Evolutionary conservation across 2,329 filamentous ascomycete genomes (phyloP).

Genomic region (Beauveria caledonica): DNA sequence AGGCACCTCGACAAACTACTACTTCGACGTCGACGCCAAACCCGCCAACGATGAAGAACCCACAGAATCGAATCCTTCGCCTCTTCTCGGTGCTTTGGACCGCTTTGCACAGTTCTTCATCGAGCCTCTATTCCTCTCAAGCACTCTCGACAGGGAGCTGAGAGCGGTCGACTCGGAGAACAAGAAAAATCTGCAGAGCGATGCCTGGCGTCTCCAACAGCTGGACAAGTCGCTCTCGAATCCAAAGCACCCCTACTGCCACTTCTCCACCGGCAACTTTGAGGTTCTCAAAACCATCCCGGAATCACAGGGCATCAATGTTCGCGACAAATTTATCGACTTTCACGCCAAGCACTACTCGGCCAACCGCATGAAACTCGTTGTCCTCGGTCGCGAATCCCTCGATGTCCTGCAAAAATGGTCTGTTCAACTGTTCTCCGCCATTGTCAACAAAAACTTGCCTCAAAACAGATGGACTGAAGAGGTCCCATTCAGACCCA

Average conservation of each 20-base stretch:
- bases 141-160: conserved; percentile 78
- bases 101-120: conserved; percentile 94
- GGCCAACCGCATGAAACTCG: conserved; percentile 87
- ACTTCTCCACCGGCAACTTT: conserved; percentile 86
- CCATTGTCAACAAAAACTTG: conserved; percentile 74
- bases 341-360: conserved; percentile 89
- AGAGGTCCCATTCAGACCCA: conserved; percentile 40
- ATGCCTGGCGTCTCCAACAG: conserved; percentile 80
- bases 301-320: conserved; percentile 69
- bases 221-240: conserved; percentile 84
- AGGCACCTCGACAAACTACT: conserved; percentile 92
- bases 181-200: conserved; percentile 93
- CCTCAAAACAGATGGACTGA: conserved; percentile 48
- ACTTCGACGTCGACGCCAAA: conserved; percentile 87
- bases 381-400: conserved; percentile 72
- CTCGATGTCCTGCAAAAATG: conserved; percentile 76
- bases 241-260: conserved; percentile 77
- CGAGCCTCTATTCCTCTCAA: conserved; percentile 74
- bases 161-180: conserved; percentile 91
- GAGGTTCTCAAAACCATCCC: conserved; percentile 79
- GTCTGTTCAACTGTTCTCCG: conserved; percentile 76
- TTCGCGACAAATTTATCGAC: conserved; percentile 84
- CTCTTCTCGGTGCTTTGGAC: conserved; percentile 73
- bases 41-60: conserved; percentile 52
- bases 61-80: conserved; percentile 47